Evolutionary conservation across 2,329 filamentous ascomycete genomes (phyloP).

Genomic region (Lasiodiplodia hormozganensis): DNA sequence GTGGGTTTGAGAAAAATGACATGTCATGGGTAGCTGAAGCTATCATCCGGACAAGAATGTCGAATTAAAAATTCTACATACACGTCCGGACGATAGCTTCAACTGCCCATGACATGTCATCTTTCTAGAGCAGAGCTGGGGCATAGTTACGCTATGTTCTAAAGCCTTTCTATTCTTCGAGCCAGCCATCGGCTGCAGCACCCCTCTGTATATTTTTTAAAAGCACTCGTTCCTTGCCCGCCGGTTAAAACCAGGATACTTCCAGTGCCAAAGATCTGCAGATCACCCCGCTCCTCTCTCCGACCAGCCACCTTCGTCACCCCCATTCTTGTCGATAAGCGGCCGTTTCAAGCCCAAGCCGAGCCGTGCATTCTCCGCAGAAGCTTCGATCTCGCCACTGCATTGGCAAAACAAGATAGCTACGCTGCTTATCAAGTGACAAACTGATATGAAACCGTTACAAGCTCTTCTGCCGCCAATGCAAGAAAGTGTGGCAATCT

Average conservation of each 20-base stretch:
- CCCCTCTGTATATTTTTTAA: too few relatives aligned
- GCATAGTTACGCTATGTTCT: too few relatives aligned
- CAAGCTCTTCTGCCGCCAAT: conserved; percentile 11
- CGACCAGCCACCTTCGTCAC: not conserved
- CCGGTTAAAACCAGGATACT: not conserved
- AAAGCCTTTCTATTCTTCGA: too few relatives aligned
- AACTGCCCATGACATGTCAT: too few relatives aligned
- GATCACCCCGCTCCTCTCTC: conserved; percentile 4
- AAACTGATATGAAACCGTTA: not conserved
- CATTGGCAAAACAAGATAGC: not conserved
- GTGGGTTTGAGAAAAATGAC: too few relatives aligned
- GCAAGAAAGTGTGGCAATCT: conserved; percentile 3
- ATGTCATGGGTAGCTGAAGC: too few relatives aligned
- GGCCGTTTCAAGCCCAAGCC: conserved; percentile 13
- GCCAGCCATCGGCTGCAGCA: too few relatives aligned
- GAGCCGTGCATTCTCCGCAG: conserved; percentile 8
- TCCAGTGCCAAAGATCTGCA: not conserved
- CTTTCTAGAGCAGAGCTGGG: too few relatives aligned
- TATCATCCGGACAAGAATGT: too few relatives aligned
- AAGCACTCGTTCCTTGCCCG: too few relatives aligned
- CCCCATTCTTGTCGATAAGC: conserved; percentile 24
- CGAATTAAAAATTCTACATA: too few relatives aligned
- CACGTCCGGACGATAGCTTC: too few relatives aligned
- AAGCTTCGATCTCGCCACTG: conserved; percentile 12
- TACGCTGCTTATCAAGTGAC: conserved; percentile 6